A percentile compares a stretch with the other conserved stretches of the same genome.
phyloP scores from a whole-genome alignment of 345 rosid species.

The Populus deltoides region DNA sequence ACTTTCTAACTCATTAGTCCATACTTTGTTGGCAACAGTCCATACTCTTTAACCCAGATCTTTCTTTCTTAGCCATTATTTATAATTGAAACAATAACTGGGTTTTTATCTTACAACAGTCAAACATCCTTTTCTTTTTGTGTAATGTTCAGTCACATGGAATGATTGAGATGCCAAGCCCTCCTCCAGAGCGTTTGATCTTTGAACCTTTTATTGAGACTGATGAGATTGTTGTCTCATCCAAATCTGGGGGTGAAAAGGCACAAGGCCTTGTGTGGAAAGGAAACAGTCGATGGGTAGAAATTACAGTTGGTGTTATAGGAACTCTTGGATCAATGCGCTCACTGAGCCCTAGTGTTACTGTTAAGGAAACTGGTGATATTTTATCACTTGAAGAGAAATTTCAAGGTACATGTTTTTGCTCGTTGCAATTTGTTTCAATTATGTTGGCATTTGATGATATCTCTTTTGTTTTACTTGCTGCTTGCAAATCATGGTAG shows the following conservation, averaged over 20 bases:
- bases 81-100: neutral
- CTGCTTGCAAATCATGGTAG: neutral
- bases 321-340: slow-evolving; percentile 75
- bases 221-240: slow-evolving; percentile 67
- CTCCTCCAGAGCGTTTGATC: slow-evolving; percentile 73
- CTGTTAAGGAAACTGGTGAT: slow-evolving; percentile 88
- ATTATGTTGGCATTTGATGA: too few species aligned
- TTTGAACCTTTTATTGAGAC: slow-evolving; percentile 92
- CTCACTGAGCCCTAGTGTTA: slow-evolving; percentile 80
- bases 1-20: neutral
- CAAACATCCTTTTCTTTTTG: slow-evolving; percentile 13
- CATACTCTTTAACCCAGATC: too few species aligned
- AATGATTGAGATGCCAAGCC: slow-evolving; percentile 92
- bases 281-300: slow-evolving; percentile 77
- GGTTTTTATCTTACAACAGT: slow-evolving; percentile 1
- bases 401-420: slow-evolving; percentile 68
- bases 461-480: neutral
- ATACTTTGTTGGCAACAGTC: neutral
- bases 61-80: neutral
- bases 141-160: slow-evolving; percentile 63
- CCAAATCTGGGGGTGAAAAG: slow-evolving; percentile 42
- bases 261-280: slow-evolving; percentile 57
- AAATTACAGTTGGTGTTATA: slow-evolving; percentile 82
- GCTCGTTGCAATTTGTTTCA: neutral
- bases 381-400: slow-evolving; percentile 93